phyloP scores from a whole-genome alignment of 2,329 filamentous ascomycete genomes.

The Aspergillus awamori region DNA sequence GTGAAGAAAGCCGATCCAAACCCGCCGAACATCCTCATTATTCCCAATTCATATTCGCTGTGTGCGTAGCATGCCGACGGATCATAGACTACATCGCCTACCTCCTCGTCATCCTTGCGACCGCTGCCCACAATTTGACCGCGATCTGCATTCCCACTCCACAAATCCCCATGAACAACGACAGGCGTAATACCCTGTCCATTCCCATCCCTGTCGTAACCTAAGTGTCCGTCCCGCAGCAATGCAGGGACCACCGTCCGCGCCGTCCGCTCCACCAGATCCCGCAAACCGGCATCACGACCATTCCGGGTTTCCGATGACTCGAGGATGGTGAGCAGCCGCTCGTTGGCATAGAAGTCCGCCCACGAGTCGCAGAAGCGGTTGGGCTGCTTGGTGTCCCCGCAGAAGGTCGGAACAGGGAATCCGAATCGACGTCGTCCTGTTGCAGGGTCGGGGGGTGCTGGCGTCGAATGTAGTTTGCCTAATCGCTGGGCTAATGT shows the following conservation, averaged over 20 bases:
- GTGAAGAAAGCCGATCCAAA: slow-evolving; percentile 72
- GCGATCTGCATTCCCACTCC: slow-evolving; percentile 78
- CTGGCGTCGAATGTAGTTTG: slow-evolving; percentile 74
- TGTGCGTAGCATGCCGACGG: slow-evolving; percentile 81
- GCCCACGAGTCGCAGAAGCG: slow-evolving; percentile 73
- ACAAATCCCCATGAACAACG: slow-evolving; percentile 88
- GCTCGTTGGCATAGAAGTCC: slow-evolving; percentile 79
- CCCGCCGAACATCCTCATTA: slow-evolving; percentile 96
- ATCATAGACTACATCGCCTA: slow-evolving; percentile 80
- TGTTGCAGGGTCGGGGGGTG: slow-evolving; percentile 51
- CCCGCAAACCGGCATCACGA: slow-evolving; percentile 61
- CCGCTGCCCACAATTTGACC: slow-evolving; percentile 61
- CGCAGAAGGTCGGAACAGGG: slow-evolving; percentile 81
- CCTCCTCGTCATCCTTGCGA: slow-evolving; percentile 44
- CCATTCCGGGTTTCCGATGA: slow-evolving; percentile 65
- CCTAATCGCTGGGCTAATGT: slow-evolving; percentile 74
- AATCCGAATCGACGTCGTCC: slow-evolving; percentile 72
- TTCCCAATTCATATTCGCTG: slow-evolving; percentile 86
- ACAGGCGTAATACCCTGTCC: slow-evolving; percentile 70
- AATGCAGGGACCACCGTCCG: slow-evolving; percentile 71
- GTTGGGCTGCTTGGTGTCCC: slow-evolving; percentile 81
- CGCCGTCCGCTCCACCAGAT: slow-evolving; percentile 67
- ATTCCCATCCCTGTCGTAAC: slow-evolving; percentile 43
- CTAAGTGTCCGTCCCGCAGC: slow-evolving; percentile 69
- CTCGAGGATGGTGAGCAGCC: slow-evolving; percentile 67